These are phyloP conservation scores for Helenozyma rhizophorensis DNA, from an alignment of 805 yeast species.

Conservation along the genomic window DNA sequence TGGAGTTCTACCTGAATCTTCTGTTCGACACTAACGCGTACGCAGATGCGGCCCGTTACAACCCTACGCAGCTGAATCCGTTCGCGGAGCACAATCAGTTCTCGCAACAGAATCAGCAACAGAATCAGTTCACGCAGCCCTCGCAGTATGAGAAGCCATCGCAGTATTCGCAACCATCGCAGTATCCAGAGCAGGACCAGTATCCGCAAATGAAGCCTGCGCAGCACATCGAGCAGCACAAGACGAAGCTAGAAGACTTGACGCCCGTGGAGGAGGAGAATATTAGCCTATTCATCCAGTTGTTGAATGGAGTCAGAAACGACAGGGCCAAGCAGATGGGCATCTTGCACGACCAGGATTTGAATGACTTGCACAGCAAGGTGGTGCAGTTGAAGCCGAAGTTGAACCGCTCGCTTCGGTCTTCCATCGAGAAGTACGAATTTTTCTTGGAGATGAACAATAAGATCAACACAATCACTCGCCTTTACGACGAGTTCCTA, in stretches of 20 bases:
- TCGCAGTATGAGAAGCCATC: conserved; percentile 3
- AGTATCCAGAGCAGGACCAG: conserved; percentile 6
- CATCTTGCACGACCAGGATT: conserved; percentile 43
- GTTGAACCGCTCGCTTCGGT: conserved; percentile 54
- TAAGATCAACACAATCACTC: conserved; percentile 69
- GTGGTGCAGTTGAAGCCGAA: conserved; percentile 66
- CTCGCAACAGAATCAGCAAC: conserved; percentile 2
- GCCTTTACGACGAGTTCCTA: conserved; percentile 70
- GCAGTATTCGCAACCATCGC: conserved; percentile 6
- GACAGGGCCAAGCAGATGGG: conserved; percentile 37
- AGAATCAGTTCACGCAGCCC: not conserved
- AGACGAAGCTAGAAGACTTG: conserved; percentile 29
- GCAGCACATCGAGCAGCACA: conserved; percentile 1
- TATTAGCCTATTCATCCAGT: conserved; percentile 63
- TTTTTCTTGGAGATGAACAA: conserved; percentile 66
- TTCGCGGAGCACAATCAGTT: conserved; percentile 1
- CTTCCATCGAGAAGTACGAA: conserved; percentile 60
- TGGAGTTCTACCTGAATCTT: conserved; percentile 19
- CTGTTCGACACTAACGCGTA: conserved; percentile 11
- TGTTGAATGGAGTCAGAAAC: conserved; percentile 50
- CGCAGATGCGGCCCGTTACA: too few relatives aligned
- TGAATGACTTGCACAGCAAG: conserved; percentile 55
- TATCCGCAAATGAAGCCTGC: conserved; percentile 1
- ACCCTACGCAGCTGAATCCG: too few relatives aligned
- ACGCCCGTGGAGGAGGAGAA: conserved; percentile 65